Evolutionary conservation across 768 basidiomycete species (phyloP).

Genomic region (Lactifluus piperatus): DNA sequence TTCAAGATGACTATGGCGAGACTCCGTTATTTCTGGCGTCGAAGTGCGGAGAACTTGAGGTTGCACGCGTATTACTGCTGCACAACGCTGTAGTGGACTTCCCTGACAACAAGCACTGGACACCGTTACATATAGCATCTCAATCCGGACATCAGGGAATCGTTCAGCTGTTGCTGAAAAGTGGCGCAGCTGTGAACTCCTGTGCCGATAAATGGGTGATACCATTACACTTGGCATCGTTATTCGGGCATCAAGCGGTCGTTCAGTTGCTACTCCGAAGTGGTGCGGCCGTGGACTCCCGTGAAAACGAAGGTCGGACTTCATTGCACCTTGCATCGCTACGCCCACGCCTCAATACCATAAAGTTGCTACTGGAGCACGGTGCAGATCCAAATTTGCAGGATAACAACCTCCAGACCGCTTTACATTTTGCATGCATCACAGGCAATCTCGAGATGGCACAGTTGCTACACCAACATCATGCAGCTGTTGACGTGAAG

Average conservation of each 20-base stretch:
- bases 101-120: accelerated
- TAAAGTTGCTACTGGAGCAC: background rate
- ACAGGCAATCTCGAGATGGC: background rate
- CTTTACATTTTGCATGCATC: background rate
- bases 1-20: accelerated
- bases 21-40: background rate
- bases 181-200: background rate
- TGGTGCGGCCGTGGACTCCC: too few relatives aligned
- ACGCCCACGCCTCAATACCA: background rate
- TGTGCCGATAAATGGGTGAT: background rate
- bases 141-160: background rate
- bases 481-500: background rate
- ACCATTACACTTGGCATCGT: background rate
- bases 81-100: background rate
- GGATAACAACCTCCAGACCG: background rate
- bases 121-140: background rate
- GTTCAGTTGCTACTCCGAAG: too few relatives aligned
- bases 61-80: background rate
- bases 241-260: background rate
- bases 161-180: background rate
- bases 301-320: too few relatives aligned
- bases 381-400: background rate
- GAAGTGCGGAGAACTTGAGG: background rate
- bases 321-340: too few relatives aligned
- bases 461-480: background rate